A percentile compares a stretch with the other conserved stretches of the same genome.
These are phyloP conservation scores for Polyporus arcularius DNA, from an alignment of 768 basidiomycete genomes.

Conservation along the genomic window DNA sequence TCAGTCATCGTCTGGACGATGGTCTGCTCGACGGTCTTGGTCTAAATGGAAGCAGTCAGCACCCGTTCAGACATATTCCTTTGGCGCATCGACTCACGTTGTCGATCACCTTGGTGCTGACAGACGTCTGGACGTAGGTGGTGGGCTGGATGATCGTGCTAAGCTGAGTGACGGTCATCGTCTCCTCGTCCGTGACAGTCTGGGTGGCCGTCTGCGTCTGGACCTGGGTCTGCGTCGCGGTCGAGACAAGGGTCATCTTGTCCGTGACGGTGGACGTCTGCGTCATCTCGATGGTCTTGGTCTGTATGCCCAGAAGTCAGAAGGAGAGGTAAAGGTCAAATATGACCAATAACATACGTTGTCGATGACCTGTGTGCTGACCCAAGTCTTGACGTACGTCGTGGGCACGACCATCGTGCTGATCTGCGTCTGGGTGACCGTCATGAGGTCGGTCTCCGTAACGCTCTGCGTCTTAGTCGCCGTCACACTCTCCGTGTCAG, in stretches of 20 bases:
- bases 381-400: conserved; percentile 54
- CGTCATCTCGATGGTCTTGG: conserved; percentile 54
- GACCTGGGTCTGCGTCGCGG: conserved; percentile 28
- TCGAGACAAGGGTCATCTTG: conserved; percentile 37
- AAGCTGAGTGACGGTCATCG: conserved; percentile 53
- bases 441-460: conserved; percentile 60
- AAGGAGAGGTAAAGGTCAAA: too few relatives aligned
- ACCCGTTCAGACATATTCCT: background rate
- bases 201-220: conserved; percentile 44
- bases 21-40: conserved; percentile 59
- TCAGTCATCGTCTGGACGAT: conserved; percentile 53
- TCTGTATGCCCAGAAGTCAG: conserved; percentile 34
- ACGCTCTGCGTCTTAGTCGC: conserved; percentile 38
- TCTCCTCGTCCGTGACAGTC: conserved; percentile 51
- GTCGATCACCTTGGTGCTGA: conserved; percentile 59
- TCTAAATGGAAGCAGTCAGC: conserved; percentile 34
- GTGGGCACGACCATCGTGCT: conserved; percentile 58
- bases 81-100: conserved; percentile 39
- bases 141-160: conserved; percentile 57
- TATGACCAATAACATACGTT: conserved; percentile 42
- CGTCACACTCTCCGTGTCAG: conserved; percentile 35
- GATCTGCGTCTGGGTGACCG: conserved; percentile 52
- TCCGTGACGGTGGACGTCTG: conserved; percentile 39
- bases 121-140: conserved; percentile 54
- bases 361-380: conserved; percentile 58